Evolutionary conservation across 306 rosid species (phyloP), one percentile per base, ranked within the genome.

Genomic region (Delonix regia): DNA sequence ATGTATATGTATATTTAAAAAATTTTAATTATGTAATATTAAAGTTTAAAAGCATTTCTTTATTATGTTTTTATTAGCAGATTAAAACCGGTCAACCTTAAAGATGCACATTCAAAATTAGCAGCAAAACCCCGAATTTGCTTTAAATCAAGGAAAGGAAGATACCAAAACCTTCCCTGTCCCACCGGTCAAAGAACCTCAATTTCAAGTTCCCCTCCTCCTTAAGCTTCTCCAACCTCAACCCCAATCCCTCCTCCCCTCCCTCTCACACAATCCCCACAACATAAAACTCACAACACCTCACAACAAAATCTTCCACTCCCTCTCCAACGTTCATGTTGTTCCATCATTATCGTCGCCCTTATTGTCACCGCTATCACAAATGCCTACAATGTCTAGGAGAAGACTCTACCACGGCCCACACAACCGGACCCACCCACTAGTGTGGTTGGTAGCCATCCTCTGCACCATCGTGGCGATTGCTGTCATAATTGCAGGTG

Each of bases 111-210:
- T n/a, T 30, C 1, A 30, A 4, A 30, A 30, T 30, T 30, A 4
- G 33, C 33, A 30, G 33, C 33, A 30, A 30, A 25, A 24, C 63
- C 25, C 18, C 10, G 34, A 57, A 57, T 41, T 90, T 76, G 87
- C 96, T 85, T 90, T 82, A 59, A 71, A 72, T 74, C 13, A 4
- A 85, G 89, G 97, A 88, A 92, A 92, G 75, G 94, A 84, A 94
- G 99, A 95, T 95, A 85, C 99, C 97, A 85, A 95, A 89, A 88
- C 98, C 93, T 89, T 81, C 80, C 53, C 72, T 67, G 52, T 42
- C 72, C 83, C 87, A 82, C 84, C 88, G 86, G 76, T 76, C 68
- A 80, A 84, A 56, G 89, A 81, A 86, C 83, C 84, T 42, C 63
- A 61, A 38, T 56, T 73, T 60, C 69, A 75, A 72, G 10, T 79